Percentiles rank a stretch among this genome's conserved stretches.
Conservation (phyloP, 1,284 basidiomycete genomes). For the Cutaneotrichosporon sp. region DNA sequence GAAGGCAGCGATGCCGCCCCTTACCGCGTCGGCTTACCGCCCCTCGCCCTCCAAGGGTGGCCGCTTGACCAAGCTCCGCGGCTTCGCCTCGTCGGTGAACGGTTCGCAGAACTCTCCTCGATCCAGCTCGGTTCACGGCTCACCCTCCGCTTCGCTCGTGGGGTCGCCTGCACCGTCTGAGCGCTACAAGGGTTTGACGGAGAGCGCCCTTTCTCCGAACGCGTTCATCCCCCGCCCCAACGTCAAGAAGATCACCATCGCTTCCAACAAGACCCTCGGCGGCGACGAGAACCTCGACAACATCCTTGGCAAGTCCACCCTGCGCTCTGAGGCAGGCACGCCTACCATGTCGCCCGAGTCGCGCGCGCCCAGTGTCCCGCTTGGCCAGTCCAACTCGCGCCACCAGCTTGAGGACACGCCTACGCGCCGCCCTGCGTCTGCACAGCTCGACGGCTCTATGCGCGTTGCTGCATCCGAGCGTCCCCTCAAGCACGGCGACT, state of each 20-base stretch:
- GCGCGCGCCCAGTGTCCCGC: conserved; percentile 47
- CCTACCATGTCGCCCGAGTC: conserved; percentile 43
- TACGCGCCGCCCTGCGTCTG: conserved; percentile 16
- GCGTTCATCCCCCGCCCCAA: conserved; percentile 69
- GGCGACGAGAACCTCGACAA: conserved; percentile 42
- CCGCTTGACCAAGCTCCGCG: conserved; percentile 50
- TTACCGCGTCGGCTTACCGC: conserved; percentile 48
- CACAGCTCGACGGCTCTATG: conserved; percentile 35
- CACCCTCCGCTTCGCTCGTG: conserved; percentile 26
- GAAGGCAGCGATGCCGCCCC: conserved; percentile 48
- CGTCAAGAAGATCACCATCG: conserved; percentile 90
- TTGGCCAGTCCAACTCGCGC: conserved; percentile 48
- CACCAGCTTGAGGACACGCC: conserved; percentile 22
- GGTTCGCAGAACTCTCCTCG: conserved; percentile 19
- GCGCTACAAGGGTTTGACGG: conserved; percentile 55
- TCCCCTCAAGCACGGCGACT: conserved; percentile 72
- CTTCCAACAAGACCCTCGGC: conserved; percentile 52
- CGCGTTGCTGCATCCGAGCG: conserved; percentile 28
- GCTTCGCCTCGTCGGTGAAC: conserved; percentile 50
- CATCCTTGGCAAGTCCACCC: conserved; percentile 43
- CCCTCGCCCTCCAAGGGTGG: conserved; percentile 43
- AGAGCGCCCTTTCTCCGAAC: conserved; percentile 51
- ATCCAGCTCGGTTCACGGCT: conserved; percentile 37
- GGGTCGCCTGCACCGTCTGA: conserved; percentile 36
- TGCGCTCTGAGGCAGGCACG: conserved; percentile 47